These are phyloP conservation scores for Pichia thaimueangensis DNA, from an alignment of 805 yeast species.

Conservation along the genomic window DNA sequence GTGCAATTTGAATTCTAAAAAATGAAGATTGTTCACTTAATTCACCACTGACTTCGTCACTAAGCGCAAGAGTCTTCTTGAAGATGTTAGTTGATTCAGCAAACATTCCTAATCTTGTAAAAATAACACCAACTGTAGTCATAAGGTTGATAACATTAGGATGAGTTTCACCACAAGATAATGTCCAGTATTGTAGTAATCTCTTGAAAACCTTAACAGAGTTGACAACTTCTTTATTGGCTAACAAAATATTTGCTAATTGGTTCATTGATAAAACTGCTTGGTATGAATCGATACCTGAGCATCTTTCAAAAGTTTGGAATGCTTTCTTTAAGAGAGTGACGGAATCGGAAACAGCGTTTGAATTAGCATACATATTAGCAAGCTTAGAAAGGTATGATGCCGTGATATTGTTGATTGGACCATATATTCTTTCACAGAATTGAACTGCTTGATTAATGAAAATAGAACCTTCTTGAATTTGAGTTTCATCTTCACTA, in stretches of 20 bases:
- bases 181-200: slow-evolving; percentile 52
- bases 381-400: slow-evolving; percentile 61
- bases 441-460: slow-evolving; percentile 65
- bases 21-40: slow-evolving; percentile 57
- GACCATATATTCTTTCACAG: slow-evolving; percentile 79
- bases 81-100: slow-evolving; percentile 48
- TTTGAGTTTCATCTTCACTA: slow-evolving; percentile 27
- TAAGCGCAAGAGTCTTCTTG: slow-evolving; percentile 45
- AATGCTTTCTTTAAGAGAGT: slow-evolving; percentile 59
- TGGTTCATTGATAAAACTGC: slow-evolving; percentile 66
- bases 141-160: slow-evolving; percentile 63
- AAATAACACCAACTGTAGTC: slow-evolving; percentile 53
- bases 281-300: slow-evolving; percentile 77
- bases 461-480: slow-evolving; percentile 54
- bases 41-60: slow-evolving; percentile 48
- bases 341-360: slow-evolving; percentile 6
- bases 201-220: slow-evolving; percentile 58
- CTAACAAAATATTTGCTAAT: slow-evolving; percentile 65
- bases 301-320: slow-evolving; percentile 68
- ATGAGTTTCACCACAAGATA: slow-evolving; percentile 56
- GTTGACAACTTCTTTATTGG: slow-evolving; percentile 50
- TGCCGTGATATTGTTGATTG: slow-evolving; percentile 73
- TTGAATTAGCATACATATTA: slow-evolving; percentile 7
- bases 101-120: slow-evolving; percentile 46
- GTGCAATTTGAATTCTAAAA: slow-evolving; percentile 63